Percentiles rank a stretch among this genome's conserved stretches.
Evolutionary conservation across 768 basidiomycete species (phyloP).

Genomic region (Holtermannia corniformis): DNA sequence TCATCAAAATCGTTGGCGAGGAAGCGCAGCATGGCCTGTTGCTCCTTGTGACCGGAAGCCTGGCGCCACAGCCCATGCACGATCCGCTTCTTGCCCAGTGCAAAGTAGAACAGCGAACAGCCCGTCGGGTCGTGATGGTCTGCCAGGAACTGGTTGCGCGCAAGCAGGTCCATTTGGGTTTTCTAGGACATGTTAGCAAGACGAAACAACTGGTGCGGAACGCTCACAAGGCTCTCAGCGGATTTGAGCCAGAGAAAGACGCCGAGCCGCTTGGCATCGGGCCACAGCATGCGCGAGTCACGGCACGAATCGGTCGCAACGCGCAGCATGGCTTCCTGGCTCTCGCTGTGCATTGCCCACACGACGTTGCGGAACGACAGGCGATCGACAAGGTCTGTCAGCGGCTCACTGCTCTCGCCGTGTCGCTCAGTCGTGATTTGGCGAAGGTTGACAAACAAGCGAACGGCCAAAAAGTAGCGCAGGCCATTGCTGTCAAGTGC

Average conservation of each 20-base stretch:
- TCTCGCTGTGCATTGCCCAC: slow-evolving; percentile 95
- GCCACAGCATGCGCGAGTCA: slow-evolving; percentile 78
- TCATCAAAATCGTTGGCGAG: slow-evolving; percentile 77
- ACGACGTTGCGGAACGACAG: slow-evolving; percentile 67
- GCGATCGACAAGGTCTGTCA: slow-evolving; percentile 13
- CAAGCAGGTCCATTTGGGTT: slow-evolving; percentile 70
- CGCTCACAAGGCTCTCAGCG: slow-evolving; percentile 61
- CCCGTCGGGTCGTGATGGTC: slow-evolving; percentile 81
- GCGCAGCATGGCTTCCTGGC: slow-evolving; percentile 69
- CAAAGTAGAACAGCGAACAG: slow-evolving; percentile 90
- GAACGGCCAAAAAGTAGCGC: slow-evolving; percentile 85
- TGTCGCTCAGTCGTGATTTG: no score
- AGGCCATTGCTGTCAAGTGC: slow-evolving; percentile 85
- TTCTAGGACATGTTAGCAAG: slow-evolving; percentile 6
- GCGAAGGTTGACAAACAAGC: slow-evolving; percentile 79
- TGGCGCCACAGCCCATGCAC: slow-evolving; percentile 95
- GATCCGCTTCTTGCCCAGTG: slow-evolving; percentile 79
- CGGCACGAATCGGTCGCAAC: slow-evolving; percentile 60
- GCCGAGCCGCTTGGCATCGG: slow-evolving; percentile 75
- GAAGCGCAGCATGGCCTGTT: slow-evolving; percentile 80
- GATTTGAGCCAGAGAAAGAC: slow-evolving; percentile 81
- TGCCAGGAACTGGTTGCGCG: slow-evolving; percentile 84
- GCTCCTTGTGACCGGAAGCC: slow-evolving; percentile 86
- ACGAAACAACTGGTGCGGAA: background rate
- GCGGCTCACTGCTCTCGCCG: slow-evolving; percentile 41